Conservation (phyloP, 2,329 filamentous ascomycete species). For the Cladosporium velox region DNA sequence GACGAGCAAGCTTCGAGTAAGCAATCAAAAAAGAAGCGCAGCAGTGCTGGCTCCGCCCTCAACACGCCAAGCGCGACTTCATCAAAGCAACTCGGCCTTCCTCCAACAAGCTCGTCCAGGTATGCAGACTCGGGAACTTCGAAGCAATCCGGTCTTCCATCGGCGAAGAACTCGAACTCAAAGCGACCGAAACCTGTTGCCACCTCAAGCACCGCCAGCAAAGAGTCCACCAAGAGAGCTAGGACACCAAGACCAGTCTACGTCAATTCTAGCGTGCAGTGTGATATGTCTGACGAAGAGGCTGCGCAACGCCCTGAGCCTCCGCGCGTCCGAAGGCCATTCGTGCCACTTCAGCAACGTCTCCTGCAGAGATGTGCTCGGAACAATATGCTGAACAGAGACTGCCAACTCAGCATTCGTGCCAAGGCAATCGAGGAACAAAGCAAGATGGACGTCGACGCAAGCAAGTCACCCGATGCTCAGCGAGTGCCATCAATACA, state of each 20-base stretch:
- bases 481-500: background rate
- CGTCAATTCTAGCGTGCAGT: conserved; percentile 35
- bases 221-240: conserved; percentile 3
- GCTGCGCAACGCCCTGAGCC: conserved; percentile 24
- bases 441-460: conserved; percentile 50
- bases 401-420: conserved; percentile 5
- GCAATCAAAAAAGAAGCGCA: conserved; percentile 57
- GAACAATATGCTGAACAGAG: conserved; percentile 31
- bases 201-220: conserved; percentile 12
- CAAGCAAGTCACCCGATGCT: background rate
- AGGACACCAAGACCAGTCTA: conserved; percentile 35
- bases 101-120: conserved; percentile 33
- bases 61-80: conserved; percentile 52
- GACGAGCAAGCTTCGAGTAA: conserved; percentile 58
- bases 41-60: conserved; percentile 56
- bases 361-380: conserved; percentile 38
- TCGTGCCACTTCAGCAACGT: conserved; percentile 35
- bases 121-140: conserved; percentile 34
- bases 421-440: conserved; percentile 35
- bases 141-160: conserved; percentile 28
- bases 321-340: conserved; percentile 29
- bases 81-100: conserved; percentile 44
- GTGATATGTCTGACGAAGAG: conserved; percentile 39
- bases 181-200: conserved; percentile 25
- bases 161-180: conserved; percentile 25